Percentiles rank a stretch among this genome's conserved stretches.
Evolutionary conservation across 495 filamentous ascomycete genomes (phyloP).

Genomic region (Jackrogersella minutella): DNA sequence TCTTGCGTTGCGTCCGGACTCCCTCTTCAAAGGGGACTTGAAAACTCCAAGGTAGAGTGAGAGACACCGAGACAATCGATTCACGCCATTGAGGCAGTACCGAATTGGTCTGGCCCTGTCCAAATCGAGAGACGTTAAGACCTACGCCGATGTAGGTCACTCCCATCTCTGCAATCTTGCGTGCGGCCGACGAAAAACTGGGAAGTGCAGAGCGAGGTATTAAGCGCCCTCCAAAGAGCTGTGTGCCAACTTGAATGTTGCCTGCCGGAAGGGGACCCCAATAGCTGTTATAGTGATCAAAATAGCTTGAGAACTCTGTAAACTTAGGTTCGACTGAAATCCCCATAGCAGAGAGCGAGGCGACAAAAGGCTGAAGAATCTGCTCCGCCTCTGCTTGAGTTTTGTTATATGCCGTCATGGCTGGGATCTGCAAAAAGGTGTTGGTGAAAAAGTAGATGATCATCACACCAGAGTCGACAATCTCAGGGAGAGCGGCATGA

Average conservation of each 20-base stretch:
- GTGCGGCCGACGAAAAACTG: slow-evolving; percentile 54
- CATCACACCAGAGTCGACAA: slow-evolving; percentile 64
- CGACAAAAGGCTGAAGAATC: slow-evolving; percentile 41
- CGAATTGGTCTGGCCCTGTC: slow-evolving; percentile 56
- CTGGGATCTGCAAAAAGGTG: slow-evolving; percentile 52
- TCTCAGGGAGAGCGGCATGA: slow-evolving; percentile 50
- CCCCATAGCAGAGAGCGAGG: slow-evolving; percentile 38
- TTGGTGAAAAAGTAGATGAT: slow-evolving; percentile 58
- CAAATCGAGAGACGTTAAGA: slow-evolving; percentile 48
- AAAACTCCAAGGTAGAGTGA: slow-evolving; percentile 34
- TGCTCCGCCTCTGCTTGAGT: slow-evolving; percentile 43
- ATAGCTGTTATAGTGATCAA: slow-evolving; percentile 53
- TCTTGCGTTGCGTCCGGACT: slow-evolving; percentile 52
- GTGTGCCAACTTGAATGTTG: slow-evolving; percentile 53
- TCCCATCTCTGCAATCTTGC: slow-evolving; percentile 57
- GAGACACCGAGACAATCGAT: slow-evolving; percentile 48
- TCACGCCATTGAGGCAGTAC: slow-evolving; percentile 69
- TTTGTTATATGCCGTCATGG: slow-evolving; percentile 47
- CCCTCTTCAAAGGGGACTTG: slow-evolving; percentile 44
- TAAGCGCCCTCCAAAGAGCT: slow-evolving; percentile 65
- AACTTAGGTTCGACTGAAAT: slow-evolving; percentile 32
- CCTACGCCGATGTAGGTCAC: slow-evolving; percentile 51
- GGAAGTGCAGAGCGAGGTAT: slow-evolving; percentile 60
- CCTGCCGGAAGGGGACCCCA: slow-evolving; percentile 43
- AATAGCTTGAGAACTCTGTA: slow-evolving; percentile 52